phyloP scores from a whole-genome alignment of 1,284 basidiomycete species.

The Acaromyces ingoldii region DNA sequence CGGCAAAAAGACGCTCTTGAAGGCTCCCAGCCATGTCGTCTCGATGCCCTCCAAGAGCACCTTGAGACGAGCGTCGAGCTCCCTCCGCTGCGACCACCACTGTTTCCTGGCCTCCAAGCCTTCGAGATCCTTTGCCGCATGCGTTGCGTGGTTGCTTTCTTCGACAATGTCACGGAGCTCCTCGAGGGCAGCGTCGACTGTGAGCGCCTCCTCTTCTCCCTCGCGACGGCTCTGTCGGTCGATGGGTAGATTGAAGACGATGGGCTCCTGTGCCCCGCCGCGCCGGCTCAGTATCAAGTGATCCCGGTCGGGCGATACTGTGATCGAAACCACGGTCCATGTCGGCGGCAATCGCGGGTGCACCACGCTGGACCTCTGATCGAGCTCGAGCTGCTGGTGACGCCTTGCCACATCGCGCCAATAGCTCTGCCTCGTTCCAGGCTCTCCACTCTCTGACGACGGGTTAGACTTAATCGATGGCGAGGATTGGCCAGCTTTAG shows the following conservation, averaged over 20 bases:
- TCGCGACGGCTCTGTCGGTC: constrained; percentile 72
- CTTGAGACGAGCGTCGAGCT: constrained; percentile 71
- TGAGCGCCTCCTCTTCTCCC: constrained; percentile 68
- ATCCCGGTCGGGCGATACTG: constrained; percentile 72
- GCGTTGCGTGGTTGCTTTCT: constrained; percentile 70
- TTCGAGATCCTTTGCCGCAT: constrained; percentile 67
- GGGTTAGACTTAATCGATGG: no score
- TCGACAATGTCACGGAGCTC: constrained; percentile 76
- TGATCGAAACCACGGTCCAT: constrained; percentile 83
- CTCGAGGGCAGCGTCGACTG: constrained; percentile 66
- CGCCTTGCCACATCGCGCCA: no score
- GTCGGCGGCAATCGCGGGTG: constrained; percentile 61
- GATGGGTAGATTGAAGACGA: constrained; percentile 73
- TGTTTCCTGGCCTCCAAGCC: constrained; percentile 60
- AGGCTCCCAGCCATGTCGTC: constrained; percentile 92
- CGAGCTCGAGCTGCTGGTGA: no score
- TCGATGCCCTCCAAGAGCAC: constrained; percentile 79
- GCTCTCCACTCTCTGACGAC: no score
- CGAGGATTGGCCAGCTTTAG: no score
- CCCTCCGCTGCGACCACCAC: constrained; percentile 80
- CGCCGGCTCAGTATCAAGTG: constrained; percentile 81
- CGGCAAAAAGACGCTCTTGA: constrained; percentile 59
- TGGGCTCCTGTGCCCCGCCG: constrained; percentile 12
- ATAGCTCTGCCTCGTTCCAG: no score
- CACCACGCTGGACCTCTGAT: no score